Evolutionary conservation across 192 early-diverging fungal genomes (phyloP).

Genomic region (Allomyces arbusculus): DNA sequence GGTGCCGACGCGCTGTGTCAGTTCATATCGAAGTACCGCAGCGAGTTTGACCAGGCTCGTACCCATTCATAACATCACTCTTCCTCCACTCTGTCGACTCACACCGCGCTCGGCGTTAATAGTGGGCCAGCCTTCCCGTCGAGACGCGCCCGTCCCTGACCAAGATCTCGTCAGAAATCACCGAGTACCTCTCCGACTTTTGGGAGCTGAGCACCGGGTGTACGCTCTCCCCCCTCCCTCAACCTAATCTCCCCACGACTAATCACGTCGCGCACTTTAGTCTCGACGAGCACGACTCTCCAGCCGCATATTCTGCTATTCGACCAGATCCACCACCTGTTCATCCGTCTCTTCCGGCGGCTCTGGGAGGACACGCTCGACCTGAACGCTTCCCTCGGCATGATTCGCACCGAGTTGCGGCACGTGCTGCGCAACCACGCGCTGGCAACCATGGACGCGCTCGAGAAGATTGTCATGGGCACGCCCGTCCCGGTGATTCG

Average conservation of each 20-base stretch:
- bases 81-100: too few relatives aligned
- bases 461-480: constrained; percentile 36
- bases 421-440: constrained; percentile 14
- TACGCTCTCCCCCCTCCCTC: constrained; percentile 10
- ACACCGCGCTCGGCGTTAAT: too few relatives aligned
- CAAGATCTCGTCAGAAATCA: constrained; percentile 35
- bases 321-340: constrained; percentile 30
- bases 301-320: constrained; percentile 43
- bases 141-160: constrained; percentile 22
- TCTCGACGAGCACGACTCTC: constrained; percentile 30
- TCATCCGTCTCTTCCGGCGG: constrained; percentile 28
- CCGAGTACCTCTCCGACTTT: constrained; percentile 41
- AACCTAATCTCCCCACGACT: constrained; percentile 4
- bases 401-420: constrained; percentile 41
- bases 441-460: constrained; percentile 17
- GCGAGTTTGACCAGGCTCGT: too few relatives aligned
- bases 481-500: constrained; percentile 36
- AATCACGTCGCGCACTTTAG: constrained; percentile 1
- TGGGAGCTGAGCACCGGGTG: constrained; percentile 50
- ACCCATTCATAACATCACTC: too few relatives aligned
- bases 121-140: too few relatives aligned
- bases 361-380: constrained; percentile 48
- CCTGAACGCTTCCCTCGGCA: constrained; percentile 26
- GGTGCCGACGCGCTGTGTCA: too few relatives aligned
- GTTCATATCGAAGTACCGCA: too few relatives aligned